A percentile compares a stretch with the other conserved stretches of the same genome.
These are phyloP conservation scores for Eragrostis nindensis DNA, from an alignment of 176 grass and related monocot species.

Conservation along the genomic window DNA sequence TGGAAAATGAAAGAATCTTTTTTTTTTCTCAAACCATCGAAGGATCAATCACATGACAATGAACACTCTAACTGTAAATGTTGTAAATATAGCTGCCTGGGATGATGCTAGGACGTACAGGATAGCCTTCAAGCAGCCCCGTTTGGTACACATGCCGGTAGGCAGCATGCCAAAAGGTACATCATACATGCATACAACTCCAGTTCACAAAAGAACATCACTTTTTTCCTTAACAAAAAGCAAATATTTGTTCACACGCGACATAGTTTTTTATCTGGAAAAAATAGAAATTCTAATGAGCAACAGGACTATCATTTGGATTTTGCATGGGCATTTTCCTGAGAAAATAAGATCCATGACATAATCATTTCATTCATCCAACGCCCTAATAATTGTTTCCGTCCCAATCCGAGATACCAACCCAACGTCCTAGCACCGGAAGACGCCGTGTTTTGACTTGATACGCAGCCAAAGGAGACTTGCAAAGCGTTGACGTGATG, in stretches of 20 bases:
- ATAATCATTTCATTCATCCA: not conserved
- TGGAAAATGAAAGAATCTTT: too few relatives aligned
- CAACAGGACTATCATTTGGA: not conserved
- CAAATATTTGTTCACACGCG: too few relatives aligned
- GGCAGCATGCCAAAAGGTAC: constrained; percentile 6
- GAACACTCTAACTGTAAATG: not conserved
- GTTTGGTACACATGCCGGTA: constrained; percentile 8
- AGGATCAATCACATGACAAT: not conserved
- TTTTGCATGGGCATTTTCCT: not conserved
- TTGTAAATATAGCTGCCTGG: not conserved
- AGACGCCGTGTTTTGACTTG: not conserved
- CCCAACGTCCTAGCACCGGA: not conserved
- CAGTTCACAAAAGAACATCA: not conserved
- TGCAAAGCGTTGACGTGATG: not conserved
- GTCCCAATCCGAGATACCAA: not conserved
- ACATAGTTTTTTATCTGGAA: too few relatives aligned
- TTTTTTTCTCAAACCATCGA: not conserved
- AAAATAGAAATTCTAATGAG: not conserved
- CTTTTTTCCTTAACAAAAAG: not conserved
- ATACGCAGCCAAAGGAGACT: not conserved
- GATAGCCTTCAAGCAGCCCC: not conserved
- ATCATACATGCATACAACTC: too few relatives aligned
- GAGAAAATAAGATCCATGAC: not conserved
- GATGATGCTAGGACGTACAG: not conserved
- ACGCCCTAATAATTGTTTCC: not conserved